Evolutionary conservation across 495 filamentous ascomycete species (phyloP).

Genomic region (Aspergillus asperescens): DNA sequence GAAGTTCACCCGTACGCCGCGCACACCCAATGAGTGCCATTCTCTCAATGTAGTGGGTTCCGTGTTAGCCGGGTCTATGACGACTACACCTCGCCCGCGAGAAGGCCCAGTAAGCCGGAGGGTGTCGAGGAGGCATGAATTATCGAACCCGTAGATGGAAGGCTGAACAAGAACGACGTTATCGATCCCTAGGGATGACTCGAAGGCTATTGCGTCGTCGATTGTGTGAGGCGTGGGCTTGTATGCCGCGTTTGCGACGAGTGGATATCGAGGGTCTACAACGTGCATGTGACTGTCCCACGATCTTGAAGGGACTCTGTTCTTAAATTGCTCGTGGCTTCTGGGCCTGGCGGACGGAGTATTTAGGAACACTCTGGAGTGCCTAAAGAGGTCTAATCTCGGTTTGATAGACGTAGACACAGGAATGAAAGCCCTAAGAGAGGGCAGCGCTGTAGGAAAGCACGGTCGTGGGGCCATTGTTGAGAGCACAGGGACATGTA

Average conservation of each 20-base stretch:
- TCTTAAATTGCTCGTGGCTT: constrained; percentile 15
- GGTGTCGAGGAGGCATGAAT: constrained; percentile 48
- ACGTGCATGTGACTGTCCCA: constrained; percentile 55
- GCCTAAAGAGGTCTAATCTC: not conserved
- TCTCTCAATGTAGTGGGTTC: constrained; percentile 29
- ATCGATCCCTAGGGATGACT: constrained; percentile 33
- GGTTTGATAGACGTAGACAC: not conserved
- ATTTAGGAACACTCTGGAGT: not conserved
- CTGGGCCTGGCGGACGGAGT: not conserved
- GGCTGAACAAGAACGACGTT: constrained; percentile 50
- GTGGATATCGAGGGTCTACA: constrained; percentile 40
- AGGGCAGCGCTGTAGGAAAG: not conserved
- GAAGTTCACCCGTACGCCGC: constrained; percentile 48
- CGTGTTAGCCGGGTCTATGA: constrained; percentile 40
- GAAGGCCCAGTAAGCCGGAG: constrained; percentile 35
- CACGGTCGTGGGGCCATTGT: not conserved
- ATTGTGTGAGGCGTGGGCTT: constrained; percentile 35
- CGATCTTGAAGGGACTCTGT: constrained; percentile 31
- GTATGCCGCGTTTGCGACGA: constrained; percentile 35
- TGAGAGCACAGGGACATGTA: not conserved
- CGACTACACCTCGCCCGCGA: constrained; percentile 46
- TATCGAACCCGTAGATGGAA: constrained; percentile 48
- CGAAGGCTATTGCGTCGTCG: constrained; percentile 37
- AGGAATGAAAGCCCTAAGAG: not conserved
- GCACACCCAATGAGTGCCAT: constrained; percentile 47